phyloP scores from a whole-genome alignment of 23 red algal genomes.

The Cyanidiococcus yangmingshanensis region DNA sequence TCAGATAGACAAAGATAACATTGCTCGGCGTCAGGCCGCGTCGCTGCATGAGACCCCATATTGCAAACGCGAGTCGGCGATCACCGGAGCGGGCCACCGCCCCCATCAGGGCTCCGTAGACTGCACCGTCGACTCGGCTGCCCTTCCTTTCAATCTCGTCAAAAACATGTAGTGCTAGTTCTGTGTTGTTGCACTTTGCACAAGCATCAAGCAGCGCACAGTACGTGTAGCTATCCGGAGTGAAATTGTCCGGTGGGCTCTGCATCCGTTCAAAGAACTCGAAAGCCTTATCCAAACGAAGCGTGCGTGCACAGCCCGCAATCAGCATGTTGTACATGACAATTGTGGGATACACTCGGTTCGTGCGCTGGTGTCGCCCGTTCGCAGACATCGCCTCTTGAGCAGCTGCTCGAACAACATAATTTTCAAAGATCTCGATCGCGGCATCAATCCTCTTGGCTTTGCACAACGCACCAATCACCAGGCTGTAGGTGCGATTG shows the following conservation, averaged over 20 bases:
- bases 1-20: not conserved
- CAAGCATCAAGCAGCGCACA: slow-evolving; percentile 3
- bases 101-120: not conserved
- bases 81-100: not conserved
- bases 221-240: not conserved
- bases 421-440: slow-evolving; percentile 5
- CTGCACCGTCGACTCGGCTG: not conserved
- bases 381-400: not conserved
- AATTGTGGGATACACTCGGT: not conserved
- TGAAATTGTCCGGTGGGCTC: not conserved
- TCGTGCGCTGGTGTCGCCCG: not conserved
- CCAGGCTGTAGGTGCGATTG: not conserved
- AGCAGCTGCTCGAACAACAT: not conserved
- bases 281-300: slow-evolving; percentile 1
- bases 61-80: not conserved
- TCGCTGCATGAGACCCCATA: not conserved
- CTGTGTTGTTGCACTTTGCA: not conserved
- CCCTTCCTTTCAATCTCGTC: not conserved
- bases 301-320: not conserved
- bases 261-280: not conserved
- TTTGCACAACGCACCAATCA: slow-evolving; percentile 4
- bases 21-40: not conserved
- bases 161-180: slow-evolving; percentile 3
- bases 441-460: not conserved
- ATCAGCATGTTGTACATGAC: slow-evolving; percentile 18